Base-by-base conservation (phyloP, 148 eudicot species). In the Camellia japonica region DNA sequence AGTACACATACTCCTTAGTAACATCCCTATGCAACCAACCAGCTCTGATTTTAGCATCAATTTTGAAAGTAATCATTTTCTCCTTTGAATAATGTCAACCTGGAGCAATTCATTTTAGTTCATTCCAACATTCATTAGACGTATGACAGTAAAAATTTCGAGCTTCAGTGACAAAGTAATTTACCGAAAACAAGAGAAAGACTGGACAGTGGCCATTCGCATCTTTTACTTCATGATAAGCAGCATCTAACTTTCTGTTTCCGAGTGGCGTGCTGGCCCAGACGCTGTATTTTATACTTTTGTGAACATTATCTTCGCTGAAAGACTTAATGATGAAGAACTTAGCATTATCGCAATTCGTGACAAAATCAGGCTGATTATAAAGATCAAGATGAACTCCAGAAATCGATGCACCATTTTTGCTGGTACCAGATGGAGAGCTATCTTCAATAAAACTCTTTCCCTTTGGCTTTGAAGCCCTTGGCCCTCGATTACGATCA, bases 251-350 rank as follows among this genome's bases (percentile, higher is more conserved):
- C 80, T 96, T 96, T 73, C 90, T 87, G 85, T 96, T 96, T 74
- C 99, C 99, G 82, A 92, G 94, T 64, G 97, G 89, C 2, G 99
- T 96, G 87, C 99, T 96, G 65, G 98, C 93, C 99, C 99, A 96
- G 80, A 94, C 87, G 54, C 83, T 82, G 72, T 96, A 96, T 71
- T 96, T 96, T 46, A 96, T 91, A 86, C 99, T 96, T 84, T 91
- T 92, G 88, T 96, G 99, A 78, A 96, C 87, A 83, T 96, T 94
- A 74, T 96, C 98, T 86, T 96, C 99, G 84, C 98, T 96, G 84
- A 93, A 96, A 30, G 99, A 94, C 87, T 96, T 96, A 20, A 96
- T 96, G 47, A 96, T 89, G 82, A 92, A 96, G 85, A 96, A 96
- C 74, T 85, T 96, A 18, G 98, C 99, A 81, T 87, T 87, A 74